These are phyloP conservation scores for Pterulicium gracile DNA, from an alignment of 1,284 basidiomycete genomes.

Conservation along the genomic window DNA sequence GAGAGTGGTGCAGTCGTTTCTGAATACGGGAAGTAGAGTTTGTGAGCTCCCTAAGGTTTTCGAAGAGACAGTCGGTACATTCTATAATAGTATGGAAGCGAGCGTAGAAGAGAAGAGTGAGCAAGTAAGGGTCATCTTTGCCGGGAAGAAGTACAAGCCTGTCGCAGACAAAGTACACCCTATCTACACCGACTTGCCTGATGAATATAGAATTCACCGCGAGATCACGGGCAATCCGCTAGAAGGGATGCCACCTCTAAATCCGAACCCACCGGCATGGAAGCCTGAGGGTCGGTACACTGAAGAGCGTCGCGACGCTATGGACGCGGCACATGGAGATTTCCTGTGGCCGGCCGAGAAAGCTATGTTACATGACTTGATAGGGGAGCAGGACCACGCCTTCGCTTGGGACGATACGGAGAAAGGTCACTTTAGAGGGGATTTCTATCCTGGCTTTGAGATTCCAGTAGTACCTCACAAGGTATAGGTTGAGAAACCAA, in stretches of 20 bases:
- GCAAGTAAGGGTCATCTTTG: constrained; percentile 6
- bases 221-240: constrained; percentile 24
- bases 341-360: constrained; percentile 22
- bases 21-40: neutral
- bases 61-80: neutral
- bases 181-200: constrained; percentile 15
- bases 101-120: neutral
- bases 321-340: constrained; percentile 17
- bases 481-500: constrained; percentile 19
- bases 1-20: neutral
- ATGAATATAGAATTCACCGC: constrained; percentile 21
- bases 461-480: constrained; percentile 16
- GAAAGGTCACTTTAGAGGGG: constrained; percentile 14
- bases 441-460: constrained; percentile 16
- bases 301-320: constrained; percentile 15
- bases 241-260: constrained; percentile 16
- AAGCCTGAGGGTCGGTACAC: constrained; percentile 21
- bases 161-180: constrained; percentile 21
- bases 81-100: neutral
- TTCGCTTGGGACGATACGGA: constrained; percentile 23
- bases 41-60: no score
- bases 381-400: constrained; percentile 18
- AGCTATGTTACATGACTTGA: constrained; percentile 21
- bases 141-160: constrained; percentile 24
- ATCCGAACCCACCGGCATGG: constrained; percentile 16